Evolutionary conservation across 306 rosid genomes (phyloP).

Genomic region (Lablab purpureus): DNA sequence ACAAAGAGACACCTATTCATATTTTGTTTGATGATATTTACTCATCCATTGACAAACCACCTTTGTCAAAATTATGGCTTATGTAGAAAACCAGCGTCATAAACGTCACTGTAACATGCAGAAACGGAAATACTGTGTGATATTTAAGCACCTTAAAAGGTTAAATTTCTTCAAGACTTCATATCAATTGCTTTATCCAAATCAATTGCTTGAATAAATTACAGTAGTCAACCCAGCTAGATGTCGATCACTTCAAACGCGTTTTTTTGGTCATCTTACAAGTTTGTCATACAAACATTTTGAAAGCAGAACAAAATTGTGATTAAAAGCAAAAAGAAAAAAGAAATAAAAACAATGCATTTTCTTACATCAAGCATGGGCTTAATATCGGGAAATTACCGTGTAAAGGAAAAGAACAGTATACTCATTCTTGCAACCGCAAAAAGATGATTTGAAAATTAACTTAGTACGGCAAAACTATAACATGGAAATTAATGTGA

Average conservation of each 20-base stretch:
- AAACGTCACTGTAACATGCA: background rate
- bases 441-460: slow-evolving; percentile 29
- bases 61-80: background rate
- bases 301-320: background rate
- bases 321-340: background rate
- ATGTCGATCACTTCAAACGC: background rate
- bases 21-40: too few relatives aligned
- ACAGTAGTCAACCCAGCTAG: background rate
- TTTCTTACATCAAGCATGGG: background rate
- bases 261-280: background rate
- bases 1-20: background rate
- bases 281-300: background rate
- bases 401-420: background rate
- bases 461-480: slow-evolving; percentile 43
- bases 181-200: background rate
- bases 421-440: background rate
- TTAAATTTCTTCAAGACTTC: background rate
- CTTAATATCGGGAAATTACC: background rate
- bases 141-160: background rate
- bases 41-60: too few relatives aligned
- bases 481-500: slow-evolving; percentile 22
- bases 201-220: background rate
- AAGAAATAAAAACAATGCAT: background rate
- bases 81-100: background rate
- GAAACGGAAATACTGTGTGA: background rate